These are phyloP conservation scores for Mytilinidion resinicola DNA, from an alignment of 495 filamentous ascomycete genomes.

Conservation along the genomic window DNA sequence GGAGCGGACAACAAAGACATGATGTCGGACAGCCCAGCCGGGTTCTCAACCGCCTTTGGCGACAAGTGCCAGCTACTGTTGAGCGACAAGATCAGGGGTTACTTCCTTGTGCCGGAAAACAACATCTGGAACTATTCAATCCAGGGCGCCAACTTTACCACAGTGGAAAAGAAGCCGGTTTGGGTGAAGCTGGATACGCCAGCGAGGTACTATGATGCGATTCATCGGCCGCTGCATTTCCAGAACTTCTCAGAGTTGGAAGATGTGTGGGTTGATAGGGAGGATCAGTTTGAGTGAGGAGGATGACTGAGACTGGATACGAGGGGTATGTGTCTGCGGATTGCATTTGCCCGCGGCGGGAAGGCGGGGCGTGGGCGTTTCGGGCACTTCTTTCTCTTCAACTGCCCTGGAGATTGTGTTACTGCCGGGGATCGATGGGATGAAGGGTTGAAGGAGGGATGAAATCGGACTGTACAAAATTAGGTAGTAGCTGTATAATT, in stretches of 20 bases:
- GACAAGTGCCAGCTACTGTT: conserved; percentile 92
- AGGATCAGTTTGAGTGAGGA: conserved; percentile 33
- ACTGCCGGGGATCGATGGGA: background rate
- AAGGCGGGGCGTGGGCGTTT: too few relatives aligned
- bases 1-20: conserved; percentile 93
- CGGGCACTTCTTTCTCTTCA: background rate
- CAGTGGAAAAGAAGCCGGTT: conserved; percentile 80
- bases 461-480: background rate
- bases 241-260: conserved; percentile 38
- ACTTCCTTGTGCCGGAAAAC: conserved; percentile 90
- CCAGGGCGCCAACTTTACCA: conserved; percentile 82
- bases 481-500: background rate
- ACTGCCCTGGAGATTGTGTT: background rate
- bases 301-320: background rate
- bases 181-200: conserved; percentile 93
- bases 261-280: conserved; percentile 41
- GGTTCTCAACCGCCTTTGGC: conserved; percentile 87
- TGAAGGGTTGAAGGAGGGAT: background rate
- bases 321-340: too few relatives aligned
- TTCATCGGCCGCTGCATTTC: conserved; percentile 92
- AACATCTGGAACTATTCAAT: conserved; percentile 97
- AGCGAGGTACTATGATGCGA: conserved; percentile 76
- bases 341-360: too few relatives aligned
- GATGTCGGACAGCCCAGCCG: conserved; percentile 83
- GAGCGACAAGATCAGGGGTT: conserved; percentile 85